Evolutionary conservation across 352 stramenopile genomes (phyloP).

Genomic region (Phytophthora uliginosa): DNA sequence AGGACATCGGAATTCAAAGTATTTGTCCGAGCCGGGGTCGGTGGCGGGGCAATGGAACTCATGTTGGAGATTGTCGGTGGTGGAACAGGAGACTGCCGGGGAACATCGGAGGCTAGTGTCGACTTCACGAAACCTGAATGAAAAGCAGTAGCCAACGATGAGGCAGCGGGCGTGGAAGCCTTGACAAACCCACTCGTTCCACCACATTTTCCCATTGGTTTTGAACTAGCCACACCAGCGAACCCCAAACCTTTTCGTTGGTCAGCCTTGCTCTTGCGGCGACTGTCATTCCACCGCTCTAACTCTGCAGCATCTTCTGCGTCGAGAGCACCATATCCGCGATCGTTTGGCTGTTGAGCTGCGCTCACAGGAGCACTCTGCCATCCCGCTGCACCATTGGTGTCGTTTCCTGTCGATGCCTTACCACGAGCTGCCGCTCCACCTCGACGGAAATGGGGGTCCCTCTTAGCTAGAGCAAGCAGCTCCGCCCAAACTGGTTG

Average conservation of each 20-base stretch:
- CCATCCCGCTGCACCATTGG: neutral
- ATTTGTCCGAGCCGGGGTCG: neutral
- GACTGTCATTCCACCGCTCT: slow-evolving; percentile 65
- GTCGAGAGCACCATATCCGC: slow-evolving; percentile 27
- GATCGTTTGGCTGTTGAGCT: neutral
- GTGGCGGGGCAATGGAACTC: slow-evolving; percentile 1
- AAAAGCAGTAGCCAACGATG: slow-evolving; percentile 31
- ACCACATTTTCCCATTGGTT: slow-evolving; percentile 10
- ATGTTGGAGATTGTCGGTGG: neutral
- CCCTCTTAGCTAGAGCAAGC: slow-evolving; percentile 60
- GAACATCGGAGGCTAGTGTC: slow-evolving; percentile 20
- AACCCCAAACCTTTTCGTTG: slow-evolving; percentile 84
- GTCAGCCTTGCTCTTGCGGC: slow-evolving; percentile 67
- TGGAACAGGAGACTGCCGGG: slow-evolving; percentile 6
- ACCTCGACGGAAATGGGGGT: slow-evolving; percentile 64
- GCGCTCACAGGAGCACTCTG: neutral
- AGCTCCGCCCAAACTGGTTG: slow-evolving; percentile 69
- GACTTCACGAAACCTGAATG: slow-evolving; percentile 53
- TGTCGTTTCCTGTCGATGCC: neutral
- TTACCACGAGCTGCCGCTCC: slow-evolving; percentile 5
- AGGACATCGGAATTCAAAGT: neutral
- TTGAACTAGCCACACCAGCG: slow-evolving; percentile 18
- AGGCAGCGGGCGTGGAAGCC: slow-evolving; percentile 19
- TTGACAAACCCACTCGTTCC: slow-evolving; percentile 44
- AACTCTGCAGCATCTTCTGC: slow-evolving; percentile 66